phyloP scores from a whole-genome alignment of 2,329 filamentous ascomycete species.

The Chaetothyriales sp. region DNA sequence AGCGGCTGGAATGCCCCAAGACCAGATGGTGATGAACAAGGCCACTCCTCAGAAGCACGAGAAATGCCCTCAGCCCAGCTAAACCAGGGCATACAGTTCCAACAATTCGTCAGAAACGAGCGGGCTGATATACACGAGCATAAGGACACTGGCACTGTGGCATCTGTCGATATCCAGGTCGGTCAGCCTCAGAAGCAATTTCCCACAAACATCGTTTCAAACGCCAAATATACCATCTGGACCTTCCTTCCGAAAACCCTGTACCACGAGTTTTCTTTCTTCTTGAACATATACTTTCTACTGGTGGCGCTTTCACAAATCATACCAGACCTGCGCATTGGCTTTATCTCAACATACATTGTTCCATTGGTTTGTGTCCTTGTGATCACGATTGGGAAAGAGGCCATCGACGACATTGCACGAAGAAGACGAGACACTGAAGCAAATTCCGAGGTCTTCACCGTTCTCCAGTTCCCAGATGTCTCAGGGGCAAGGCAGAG shows the following conservation, averaged over 20 bases:
- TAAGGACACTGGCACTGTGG: too few species aligned
- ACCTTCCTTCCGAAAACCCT: slow-evolving; percentile 87
- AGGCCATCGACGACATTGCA: slow-evolving; percentile 85
- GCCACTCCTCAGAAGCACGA: too few species aligned
- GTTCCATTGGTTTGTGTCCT: slow-evolving; percentile 85
- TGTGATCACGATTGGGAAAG: slow-evolving; percentile 82
- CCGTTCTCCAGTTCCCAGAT: slow-evolving; percentile 52
- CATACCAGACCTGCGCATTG: slow-evolving; percentile 76
- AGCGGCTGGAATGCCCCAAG: too few species aligned
- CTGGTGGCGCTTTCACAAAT: slow-evolving; percentile 88
- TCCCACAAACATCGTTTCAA: slow-evolving; percentile 81
- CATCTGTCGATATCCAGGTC: slow-evolving; percentile 59
- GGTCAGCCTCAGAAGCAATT: slow-evolving; percentile 62
- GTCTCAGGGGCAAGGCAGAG: slow-evolving; percentile 3
- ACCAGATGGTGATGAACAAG: too few species aligned
- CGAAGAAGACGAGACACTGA: slow-evolving; percentile 75
- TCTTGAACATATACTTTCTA: slow-evolving; percentile 98
- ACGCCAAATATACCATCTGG: slow-evolving; percentile 92
- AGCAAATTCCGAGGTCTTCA: slow-evolving; percentile 83
- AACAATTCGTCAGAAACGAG: too few species aligned
- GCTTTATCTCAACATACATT: slow-evolving; percentile 88
- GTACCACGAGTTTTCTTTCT: slow-evolving; percentile 98
- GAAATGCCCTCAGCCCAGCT: too few species aligned
- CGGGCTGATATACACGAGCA: too few species aligned
- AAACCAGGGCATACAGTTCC: too few species aligned